These are phyloP conservation scores for Cercospora sp. DNA, from an alignment of 2,329 filamentous ascomycete genomes.

Conservation along the genomic window DNA sequence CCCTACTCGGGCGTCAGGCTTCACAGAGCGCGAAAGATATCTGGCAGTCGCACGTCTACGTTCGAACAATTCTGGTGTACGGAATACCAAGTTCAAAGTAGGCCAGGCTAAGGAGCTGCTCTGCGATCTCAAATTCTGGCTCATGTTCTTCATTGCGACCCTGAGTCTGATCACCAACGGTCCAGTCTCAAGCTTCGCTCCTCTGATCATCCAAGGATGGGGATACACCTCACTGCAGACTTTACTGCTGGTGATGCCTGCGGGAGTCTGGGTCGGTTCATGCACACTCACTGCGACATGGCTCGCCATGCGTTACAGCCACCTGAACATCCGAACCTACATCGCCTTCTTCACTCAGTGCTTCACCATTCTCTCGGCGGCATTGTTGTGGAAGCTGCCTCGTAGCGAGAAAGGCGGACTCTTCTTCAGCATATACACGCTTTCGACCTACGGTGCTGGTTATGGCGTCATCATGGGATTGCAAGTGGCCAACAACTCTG, in stretches of 20 bases:
- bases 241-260: conserved; percentile 46
- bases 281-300: conserved; percentile 45
- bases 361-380: not conserved
- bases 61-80: conserved; percentile 35
- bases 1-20: conserved; percentile 46
- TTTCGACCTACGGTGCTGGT: not conserved
- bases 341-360: not conserved
- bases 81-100: conserved; percentile 50
- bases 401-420: not conserved
- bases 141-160: conserved; percentile 43
- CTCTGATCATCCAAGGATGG: conserved; percentile 50
- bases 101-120: conserved; percentile 44
- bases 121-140: conserved; percentile 43
- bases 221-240: conserved; percentile 49
- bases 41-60: conserved; percentile 34
- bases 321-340: conserved; percentile 20
- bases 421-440: not conserved
- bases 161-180: conserved; percentile 49
- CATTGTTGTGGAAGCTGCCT: not conserved
- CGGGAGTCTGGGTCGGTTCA: conserved; percentile 42
- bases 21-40: conserved; percentile 39
- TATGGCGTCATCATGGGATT: not conserved
- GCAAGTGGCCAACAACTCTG: not conserved
- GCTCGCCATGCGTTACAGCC: conserved; percentile 43
- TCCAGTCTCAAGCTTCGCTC: conserved; percentile 48